Conservation (phyloP, 352 stramenopile genomes). For the Globisporangium emineosum region DNA sequence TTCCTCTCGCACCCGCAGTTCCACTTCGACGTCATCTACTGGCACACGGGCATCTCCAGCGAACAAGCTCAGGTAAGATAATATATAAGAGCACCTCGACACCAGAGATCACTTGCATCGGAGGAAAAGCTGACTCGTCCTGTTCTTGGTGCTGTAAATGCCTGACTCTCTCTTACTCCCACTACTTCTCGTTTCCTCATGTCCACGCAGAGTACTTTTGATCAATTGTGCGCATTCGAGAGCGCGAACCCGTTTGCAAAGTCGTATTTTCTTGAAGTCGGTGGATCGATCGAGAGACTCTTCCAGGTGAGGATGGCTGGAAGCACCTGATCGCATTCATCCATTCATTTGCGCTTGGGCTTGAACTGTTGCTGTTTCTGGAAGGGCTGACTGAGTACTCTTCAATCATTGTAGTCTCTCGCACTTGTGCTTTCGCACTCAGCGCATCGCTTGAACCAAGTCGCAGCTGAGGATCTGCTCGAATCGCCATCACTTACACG, state of each 20-base stretch:
- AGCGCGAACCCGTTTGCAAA: conserved; percentile 39
- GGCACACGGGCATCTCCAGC: conserved; percentile 31
- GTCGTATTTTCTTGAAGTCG: conserved; percentile 49
- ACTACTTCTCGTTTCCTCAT: background rate
- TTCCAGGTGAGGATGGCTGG: conserved; percentile 41
- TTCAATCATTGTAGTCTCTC: conserved; percentile 25
- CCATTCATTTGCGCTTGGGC: background rate
- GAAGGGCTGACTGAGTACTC: background rate
- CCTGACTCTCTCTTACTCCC: background rate
- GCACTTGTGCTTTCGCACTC: conserved; percentile 44
- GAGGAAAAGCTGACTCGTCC: background rate
- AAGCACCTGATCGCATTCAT: no score
- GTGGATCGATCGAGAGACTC: conserved; percentile 45
- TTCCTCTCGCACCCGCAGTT: conserved; percentile 32
- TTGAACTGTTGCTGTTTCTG: conserved; percentile 12
- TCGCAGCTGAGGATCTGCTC: conserved; percentile 41
- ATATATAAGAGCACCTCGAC: no score
- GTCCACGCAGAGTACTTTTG: conserved; percentile 24
- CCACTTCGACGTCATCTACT: conserved; percentile 50
- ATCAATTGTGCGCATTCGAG: conserved; percentile 46
- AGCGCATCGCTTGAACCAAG: conserved; percentile 45
- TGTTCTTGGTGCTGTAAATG: background rate
- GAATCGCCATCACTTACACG: conserved; percentile 16
- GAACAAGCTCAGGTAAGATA: conserved; percentile 32
- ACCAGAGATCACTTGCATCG: no score